phyloP scores from a whole-genome alignment of 805 yeast genomes.

The Cyberlindnera galapagoensis region DNA sequence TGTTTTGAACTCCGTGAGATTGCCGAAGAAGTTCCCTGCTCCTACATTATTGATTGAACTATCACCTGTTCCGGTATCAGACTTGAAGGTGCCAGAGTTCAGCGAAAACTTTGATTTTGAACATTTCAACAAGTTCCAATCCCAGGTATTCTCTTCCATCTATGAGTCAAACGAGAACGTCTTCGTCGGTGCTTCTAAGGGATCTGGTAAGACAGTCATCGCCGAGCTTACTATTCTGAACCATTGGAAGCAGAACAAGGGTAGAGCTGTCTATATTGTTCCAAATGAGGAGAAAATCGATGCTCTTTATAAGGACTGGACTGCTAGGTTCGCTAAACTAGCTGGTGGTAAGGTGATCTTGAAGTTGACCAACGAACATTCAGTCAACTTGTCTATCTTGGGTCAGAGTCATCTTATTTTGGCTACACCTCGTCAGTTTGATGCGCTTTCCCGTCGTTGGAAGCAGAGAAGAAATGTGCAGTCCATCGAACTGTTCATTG shows the following conservation, averaged over 20 bases:
- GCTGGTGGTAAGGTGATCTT: conserved; percentile 53
- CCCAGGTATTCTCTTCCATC: conserved; percentile 58
- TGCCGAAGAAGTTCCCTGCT: conserved; percentile 62
- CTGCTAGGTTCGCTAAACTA: conserved; percentile 34
- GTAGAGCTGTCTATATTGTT: conserved; percentile 66
- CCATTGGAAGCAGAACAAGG: conserved; percentile 65
- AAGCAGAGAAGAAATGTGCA: conserved; percentile 67
- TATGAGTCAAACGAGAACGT: conserved; percentile 52
- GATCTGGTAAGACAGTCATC: conserved; percentile 65
- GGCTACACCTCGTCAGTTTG: conserved; percentile 78
- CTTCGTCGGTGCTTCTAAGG: conserved; percentile 68
- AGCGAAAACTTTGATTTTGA: conserved; percentile 37
- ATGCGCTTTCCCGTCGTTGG: conserved; percentile 73
- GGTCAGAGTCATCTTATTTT: conserved; percentile 60
- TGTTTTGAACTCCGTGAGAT: conserved; percentile 38
- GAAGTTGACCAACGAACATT: conserved; percentile 46
- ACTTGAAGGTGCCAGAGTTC: conserved; percentile 44
- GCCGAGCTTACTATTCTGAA: conserved; percentile 69
- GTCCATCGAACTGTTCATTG: conserved; percentile 58
- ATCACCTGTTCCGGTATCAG: conserved; percentile 42
- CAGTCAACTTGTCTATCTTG: conserved; percentile 47
- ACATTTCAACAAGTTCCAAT: conserved; percentile 65
- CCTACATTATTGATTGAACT: conserved; percentile 52
- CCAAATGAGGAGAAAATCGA: conserved; percentile 58
- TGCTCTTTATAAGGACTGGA: conserved; percentile 44